Evolutionary conservation across 345 rosid species (phyloP), one percentile per base, ranked within the genome.

Genomic region (Populus ilicifolia): DNA sequence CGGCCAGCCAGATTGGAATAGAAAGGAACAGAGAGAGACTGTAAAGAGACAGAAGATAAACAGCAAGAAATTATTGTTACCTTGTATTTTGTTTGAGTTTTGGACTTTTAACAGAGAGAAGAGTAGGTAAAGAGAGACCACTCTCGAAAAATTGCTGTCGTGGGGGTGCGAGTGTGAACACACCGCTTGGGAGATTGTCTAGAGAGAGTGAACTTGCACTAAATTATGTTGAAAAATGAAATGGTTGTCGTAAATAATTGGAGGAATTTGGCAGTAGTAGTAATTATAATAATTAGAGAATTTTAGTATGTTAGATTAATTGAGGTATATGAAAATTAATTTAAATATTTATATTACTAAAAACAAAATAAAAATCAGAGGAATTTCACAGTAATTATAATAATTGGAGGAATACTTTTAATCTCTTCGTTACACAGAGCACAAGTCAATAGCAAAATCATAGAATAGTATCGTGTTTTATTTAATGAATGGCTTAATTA

Each of bases 1-100:
- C 84, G 82, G 86, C 84, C 88, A 84, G 87, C 84, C 88, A 84
- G 87, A 73, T 77, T 81, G 84, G 82, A 56, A 12, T 23, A 11
- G 12, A 5, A 18, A 23, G 71, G 33, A 4, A 72, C 63, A 39
- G 30, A 12, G 66, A 71, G 23, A 44, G 46, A 6, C 52, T 18
- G 23, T 39, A 23, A 11, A 1, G 39, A 33, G 25, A 52, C 20
- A 21, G 18, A 5, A 36, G 23, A 52, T 52, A 59, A 36, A 17
- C 59, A 3, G 25, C 8, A 20, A 0, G n/a, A 20, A 52, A 67
- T 68, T 39, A 68, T 68, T 21, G 46, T n/a, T 9, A 56, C 14
- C 27, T 56, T 1, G 29, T 56, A 56, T 56, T 54, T 56, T 56
- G 27, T 56, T 33, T 21, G 0, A 8, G 70, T 36, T 33, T 33